These are phyloP conservation scores for Coemansia sp. DNA, from an alignment of 192 early-diverging fungal genomes.

Conservation along the genomic window DNA sequence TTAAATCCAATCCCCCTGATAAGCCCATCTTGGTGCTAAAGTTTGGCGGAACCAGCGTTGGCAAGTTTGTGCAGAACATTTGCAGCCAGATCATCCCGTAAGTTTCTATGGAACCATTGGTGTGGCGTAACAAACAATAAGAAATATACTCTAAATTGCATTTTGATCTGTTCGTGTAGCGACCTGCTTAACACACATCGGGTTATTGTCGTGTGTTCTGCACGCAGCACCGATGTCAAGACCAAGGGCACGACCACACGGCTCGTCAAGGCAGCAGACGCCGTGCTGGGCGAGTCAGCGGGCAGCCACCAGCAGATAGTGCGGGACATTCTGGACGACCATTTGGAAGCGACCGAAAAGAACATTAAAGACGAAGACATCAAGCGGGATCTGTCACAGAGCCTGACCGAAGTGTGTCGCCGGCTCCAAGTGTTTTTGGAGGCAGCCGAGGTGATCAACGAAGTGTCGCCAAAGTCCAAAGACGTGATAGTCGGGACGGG, in stretches of 20 bases:
- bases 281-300: slow-evolving; percentile 33
- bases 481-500: slow-evolving; percentile 94
- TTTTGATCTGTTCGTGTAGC: slow-evolving; percentile 34
- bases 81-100: slow-evolving; percentile 82
- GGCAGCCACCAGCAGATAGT: slow-evolving; percentile 73
- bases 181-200: slow-evolving; percentile 71
- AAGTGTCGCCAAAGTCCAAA: slow-evolving; percentile 92
- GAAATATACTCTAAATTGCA: not conserved
- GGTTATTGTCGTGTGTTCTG: slow-evolving; percentile 93
- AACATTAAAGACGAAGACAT: slow-evolving; percentile 58
- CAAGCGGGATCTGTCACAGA: slow-evolving; percentile 54
- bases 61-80: slow-evolving; percentile 76
- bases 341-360: slow-evolving; percentile 67
- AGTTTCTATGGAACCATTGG: slow-evolving; percentile 25
- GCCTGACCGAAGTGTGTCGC: slow-evolving; percentile 76
- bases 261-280: slow-evolving; percentile 54
- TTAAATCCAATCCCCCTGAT: slow-evolving; percentile 25
- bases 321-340: slow-evolving; percentile 77
- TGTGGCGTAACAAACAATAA: slow-evolving; percentile 6
- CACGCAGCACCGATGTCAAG: slow-evolving; percentile 86
- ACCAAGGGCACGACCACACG: slow-evolving; percentile 86
- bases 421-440: slow-evolving; percentile 82
- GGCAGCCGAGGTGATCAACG: slow-evolving; percentile 94
- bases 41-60: slow-evolving; percentile 97
- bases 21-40: slow-evolving; percentile 79